phyloP scores from a whole-genome alignment of 2,329 filamentous ascomycete genomes.

The Samsoniella hepiali region DNA sequence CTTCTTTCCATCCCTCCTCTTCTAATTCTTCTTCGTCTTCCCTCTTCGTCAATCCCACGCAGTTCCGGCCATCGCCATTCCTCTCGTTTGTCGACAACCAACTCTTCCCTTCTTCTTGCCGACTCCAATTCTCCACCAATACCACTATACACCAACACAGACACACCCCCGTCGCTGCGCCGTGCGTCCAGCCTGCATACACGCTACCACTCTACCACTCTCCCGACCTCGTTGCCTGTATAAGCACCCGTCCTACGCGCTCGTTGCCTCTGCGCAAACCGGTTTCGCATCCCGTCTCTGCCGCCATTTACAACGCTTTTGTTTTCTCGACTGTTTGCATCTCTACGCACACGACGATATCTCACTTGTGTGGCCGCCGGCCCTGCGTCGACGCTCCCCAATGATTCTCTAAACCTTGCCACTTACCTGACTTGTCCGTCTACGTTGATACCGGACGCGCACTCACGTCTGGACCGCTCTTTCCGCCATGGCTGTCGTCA shows the following conservation, averaged over 20 bases:
- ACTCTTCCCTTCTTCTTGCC: not conserved
- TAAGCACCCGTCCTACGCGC: conserved; percentile 2
- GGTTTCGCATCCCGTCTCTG: conserved; percentile 5
- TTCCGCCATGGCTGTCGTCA: conserved; percentile 51
- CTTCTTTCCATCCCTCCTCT: not conserved
- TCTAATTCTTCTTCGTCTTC: not conserved
- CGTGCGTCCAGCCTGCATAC: conserved; percentile 10
- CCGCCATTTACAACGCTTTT: not conserved
- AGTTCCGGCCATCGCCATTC: not conserved
- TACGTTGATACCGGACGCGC: not conserved
- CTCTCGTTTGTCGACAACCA: conserved; percentile 1
- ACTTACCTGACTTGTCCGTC: not conserved
- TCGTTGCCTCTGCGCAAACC: not conserved
- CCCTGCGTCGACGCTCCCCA: conserved; percentile 10
- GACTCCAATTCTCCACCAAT: not conserved
- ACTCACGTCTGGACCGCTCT: not conserved
- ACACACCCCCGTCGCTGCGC: conserved; percentile 10
- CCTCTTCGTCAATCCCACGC: not conserved
- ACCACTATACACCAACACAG: conserved; percentile 6
- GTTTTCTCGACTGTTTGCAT: conserved; percentile 2
- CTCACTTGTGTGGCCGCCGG: conserved; percentile 1
- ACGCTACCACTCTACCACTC: not conserved
- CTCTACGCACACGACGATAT: not conserved
- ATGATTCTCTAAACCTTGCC: conserved; percentile 14
- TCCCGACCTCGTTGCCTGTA: not conserved